Evolutionary conservation across 306 rosid species (phyloP).

Genomic region (Lagenaria siceraria): DNA sequence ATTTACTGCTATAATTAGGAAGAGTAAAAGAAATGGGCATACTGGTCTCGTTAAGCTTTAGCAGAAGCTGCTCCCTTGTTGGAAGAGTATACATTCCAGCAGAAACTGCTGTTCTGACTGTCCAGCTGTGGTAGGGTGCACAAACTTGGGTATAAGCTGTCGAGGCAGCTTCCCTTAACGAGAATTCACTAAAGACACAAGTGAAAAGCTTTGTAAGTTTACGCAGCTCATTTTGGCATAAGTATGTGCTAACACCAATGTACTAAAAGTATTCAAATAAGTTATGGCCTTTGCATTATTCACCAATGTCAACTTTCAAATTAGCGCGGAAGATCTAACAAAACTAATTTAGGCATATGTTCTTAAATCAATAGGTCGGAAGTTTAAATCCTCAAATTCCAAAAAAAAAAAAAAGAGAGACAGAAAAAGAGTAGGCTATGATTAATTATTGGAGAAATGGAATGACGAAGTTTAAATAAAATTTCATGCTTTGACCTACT

Average conservation of each 20-base stretch:
- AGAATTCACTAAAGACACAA: constrained; percentile 30
- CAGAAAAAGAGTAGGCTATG: no score
- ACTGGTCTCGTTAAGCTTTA: constrained; percentile 74
- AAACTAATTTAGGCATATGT: no score
- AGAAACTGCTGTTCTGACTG: constrained; percentile 79
- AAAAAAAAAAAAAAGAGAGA: no score
- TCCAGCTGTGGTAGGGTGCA: constrained; percentile 88
- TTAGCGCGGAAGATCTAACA: no score
- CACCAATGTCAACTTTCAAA: background rate
- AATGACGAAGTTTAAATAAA: no score
- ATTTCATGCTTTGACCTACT: no score
- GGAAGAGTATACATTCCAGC: constrained; percentile 98
- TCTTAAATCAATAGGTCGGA: no score
- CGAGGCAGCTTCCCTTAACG: constrained; percentile 63
- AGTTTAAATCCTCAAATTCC: no score
- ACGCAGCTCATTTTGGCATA: no score
- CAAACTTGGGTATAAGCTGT: constrained; percentile 71
- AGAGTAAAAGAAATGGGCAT: constrained; percentile 6
- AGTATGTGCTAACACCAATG: no score
- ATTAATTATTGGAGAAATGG: no score
- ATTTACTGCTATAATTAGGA: background rate
- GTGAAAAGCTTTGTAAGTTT: background rate
- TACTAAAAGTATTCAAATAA: no score
- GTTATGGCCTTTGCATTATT: background rate
- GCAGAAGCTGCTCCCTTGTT: constrained; percentile 63